These are phyloP conservation scores for Trichosporon faecale DNA, from an alignment of 1,284 basidiomycete species.

Conservation along the genomic window DNA sequence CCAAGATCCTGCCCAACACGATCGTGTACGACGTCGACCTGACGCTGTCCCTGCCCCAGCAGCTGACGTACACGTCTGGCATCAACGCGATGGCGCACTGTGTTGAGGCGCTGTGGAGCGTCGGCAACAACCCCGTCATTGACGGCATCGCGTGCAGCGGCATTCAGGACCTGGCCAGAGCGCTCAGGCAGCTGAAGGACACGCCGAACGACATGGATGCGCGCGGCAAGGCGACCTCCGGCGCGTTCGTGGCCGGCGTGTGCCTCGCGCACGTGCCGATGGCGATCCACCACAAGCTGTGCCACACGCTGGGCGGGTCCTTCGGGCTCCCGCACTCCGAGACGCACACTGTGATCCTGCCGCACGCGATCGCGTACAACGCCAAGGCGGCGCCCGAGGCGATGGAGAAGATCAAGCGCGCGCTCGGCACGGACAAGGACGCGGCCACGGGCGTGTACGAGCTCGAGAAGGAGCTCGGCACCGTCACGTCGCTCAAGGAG, in stretches of 20 bases:
- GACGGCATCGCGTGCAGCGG: constrained; percentile 54
- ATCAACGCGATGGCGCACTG: constrained; percentile 57
- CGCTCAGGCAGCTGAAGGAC: constrained; percentile 49
- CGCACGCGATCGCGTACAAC: constrained; percentile 56
- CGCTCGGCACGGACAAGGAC: constrained; percentile 39
- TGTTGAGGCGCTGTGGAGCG: constrained; percentile 54
- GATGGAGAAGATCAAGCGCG: constrained; percentile 50
- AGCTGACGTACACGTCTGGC: constrained; percentile 54
- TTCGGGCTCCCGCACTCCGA: constrained; percentile 57
- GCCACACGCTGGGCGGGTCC: constrained; percentile 54
- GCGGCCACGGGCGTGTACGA: constrained; percentile 54
- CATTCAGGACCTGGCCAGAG: constrained; percentile 48
- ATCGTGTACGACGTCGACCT: constrained; percentile 57
- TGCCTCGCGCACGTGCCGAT: constrained; percentile 54
- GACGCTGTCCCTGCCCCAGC: constrained; percentile 53
- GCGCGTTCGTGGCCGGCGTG: constrained; percentile 54
- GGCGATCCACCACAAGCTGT: constrained; percentile 57
- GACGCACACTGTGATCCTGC: constrained; percentile 56
- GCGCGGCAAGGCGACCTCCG: constrained; percentile 53
- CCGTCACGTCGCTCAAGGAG: constrained; percentile 51
- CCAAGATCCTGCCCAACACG: constrained; percentile 54
- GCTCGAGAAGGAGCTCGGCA: constrained; percentile 53
- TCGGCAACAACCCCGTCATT: constrained; percentile 54
- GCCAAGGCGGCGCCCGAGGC: constrained; percentile 48
- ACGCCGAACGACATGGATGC: constrained; percentile 49